Evolutionary conservation across 306 rosid genomes (phyloP), one percentile per base, ranked within the genome.

Genomic region (Glycyrrhiza uralensis): DNA sequence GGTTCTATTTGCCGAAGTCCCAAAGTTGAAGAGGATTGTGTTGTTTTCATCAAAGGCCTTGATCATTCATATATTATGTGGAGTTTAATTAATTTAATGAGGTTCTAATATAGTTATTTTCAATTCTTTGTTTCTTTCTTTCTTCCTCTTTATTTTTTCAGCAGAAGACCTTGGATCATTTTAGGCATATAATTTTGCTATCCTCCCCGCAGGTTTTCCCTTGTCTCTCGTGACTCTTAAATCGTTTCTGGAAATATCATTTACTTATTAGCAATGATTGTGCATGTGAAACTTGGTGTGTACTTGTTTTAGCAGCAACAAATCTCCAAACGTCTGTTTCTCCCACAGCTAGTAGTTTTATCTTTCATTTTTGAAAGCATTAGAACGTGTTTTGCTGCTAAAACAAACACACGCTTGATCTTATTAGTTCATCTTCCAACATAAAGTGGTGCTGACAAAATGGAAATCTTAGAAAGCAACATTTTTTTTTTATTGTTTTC

Each of bases 171-270:
- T 73, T 89, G 66, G 85, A 83, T 69, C 75, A 76, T 76, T 92
- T 92, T 85, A 89, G 67, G 85, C 80, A 92, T 76, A 76, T 87
- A 72, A 59, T 92, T 61, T 77, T 92, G 75, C 47, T 89, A 11
- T 89, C 97, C 70, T 92, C 97, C 49, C 96, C 96, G 11, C 96
- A 92, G 93, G 96, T 92, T 82, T 69, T 45, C 61, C 17, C 74
- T 64, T 50, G 46, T 51, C 49, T 51, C 49, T 30, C 58, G 0
- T 61, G 66, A 51, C 74, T 57, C 50, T 38, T 74, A 4, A 54
- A 56, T 10, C 32, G 30, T 42, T 30, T 33, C 1, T 14, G 1
- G 42, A 45, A 45, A 64, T 30, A 32, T 26, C 39, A 29, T 42
- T 28, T 75, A 54, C 39, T 41, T 49, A 52, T 51, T 52, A 41